Percentiles rank a stretch among this genome's conserved stretches.
Evolutionary conservation across 73 alveolate genomes (phyloP).

Genomic region (Stentor coeruleus): DNA sequence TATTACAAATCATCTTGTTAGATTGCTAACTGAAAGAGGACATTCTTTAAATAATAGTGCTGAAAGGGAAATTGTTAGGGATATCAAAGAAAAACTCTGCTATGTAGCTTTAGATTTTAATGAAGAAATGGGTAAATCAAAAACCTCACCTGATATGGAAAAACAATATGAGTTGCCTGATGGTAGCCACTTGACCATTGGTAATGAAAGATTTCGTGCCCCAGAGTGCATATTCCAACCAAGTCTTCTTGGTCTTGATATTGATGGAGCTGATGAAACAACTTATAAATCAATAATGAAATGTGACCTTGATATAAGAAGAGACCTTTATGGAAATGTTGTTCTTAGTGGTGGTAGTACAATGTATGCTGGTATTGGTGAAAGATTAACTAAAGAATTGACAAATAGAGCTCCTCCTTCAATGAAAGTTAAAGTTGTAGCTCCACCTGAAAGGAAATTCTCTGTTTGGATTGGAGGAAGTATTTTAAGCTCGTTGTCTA

Average conservation of each 20-base stretch:
- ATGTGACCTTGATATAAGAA: conserved; percentile 57
- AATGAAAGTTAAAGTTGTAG: conserved; percentile 55
- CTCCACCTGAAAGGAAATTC: conserved; percentile 49
- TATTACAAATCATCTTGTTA: conserved; percentile 71
- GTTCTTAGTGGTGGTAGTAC: conserved; percentile 82
- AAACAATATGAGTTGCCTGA: conserved; percentile 75
- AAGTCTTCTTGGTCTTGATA: conserved; percentile 60
- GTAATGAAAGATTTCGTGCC: conserved; percentile 37
- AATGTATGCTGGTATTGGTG: conserved; percentile 62
- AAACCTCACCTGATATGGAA: conserved; percentile 54
- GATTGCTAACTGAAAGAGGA: conserved; percentile 68
- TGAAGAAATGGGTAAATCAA: conserved; percentile 58
- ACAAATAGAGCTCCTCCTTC: conserved; percentile 31
- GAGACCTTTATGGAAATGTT: conserved; percentile 67
- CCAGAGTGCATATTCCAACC: conserved; percentile 70
- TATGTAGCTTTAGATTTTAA: conserved; percentile 80
- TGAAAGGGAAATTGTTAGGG: conserved; percentile 83
- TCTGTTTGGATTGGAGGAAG: conserved; percentile 96
- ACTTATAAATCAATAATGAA: conserved; percentile 56
- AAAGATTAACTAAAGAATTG: conserved; percentile 60
- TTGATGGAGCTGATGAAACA: conserved; percentile 49
- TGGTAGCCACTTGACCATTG: conserved; percentile 65
- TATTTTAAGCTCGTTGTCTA: conserved; percentile 76
- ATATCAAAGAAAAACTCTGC: conserved; percentile 85
- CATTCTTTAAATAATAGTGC: conserved; percentile 73